Percentiles rank a stretch among this genome's conserved stretches.
Evolutionary conservation across 441 rosid species (phyloP).

Genomic region (Mallotus japonicus): DNA sequence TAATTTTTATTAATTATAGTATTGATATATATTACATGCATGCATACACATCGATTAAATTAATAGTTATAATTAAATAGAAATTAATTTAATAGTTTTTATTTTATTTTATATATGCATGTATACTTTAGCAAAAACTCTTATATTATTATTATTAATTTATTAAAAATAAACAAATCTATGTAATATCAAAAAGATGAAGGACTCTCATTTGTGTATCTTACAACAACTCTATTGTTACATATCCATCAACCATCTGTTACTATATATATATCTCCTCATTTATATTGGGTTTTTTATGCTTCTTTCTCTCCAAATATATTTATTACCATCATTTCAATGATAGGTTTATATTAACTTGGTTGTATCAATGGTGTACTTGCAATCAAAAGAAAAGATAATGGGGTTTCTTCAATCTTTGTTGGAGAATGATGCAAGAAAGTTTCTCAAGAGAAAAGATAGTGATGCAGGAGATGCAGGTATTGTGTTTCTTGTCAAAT

Average conservation of each 20-base stretch:
- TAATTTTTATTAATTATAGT: too few species aligned
- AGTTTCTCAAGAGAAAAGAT: slow-evolving; percentile 77
- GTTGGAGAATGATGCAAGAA: slow-evolving; percentile 46
- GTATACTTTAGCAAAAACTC: too few species aligned
- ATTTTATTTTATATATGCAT: too few species aligned
- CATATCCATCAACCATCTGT: slow-evolving; percentile 11
- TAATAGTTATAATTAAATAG: too few species aligned
- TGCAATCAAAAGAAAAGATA: not conserved
- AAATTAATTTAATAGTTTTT: not conserved
- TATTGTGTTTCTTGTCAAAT: slow-evolving; percentile 16
- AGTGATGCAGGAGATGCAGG: slow-evolving; percentile 96
- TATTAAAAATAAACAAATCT: not conserved
- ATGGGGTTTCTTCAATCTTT: slow-evolving; percentile 55
- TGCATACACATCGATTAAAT: too few species aligned
- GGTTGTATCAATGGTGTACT: not conserved
- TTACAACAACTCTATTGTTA: not conserved
- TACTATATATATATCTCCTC: not conserved
- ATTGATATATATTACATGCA: too few species aligned
- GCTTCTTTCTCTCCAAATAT: not conserved
- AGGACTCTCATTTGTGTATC: too few species aligned
- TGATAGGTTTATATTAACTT: not conserved
- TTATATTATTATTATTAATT: not conserved
- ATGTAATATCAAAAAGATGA: too few species aligned
- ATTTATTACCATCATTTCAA: not conserved
- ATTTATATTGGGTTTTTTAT: not conserved